Base-by-base conservation (phyloP, 164 flowering plant genomes). In the Cinnamomum micranthum region DNA sequence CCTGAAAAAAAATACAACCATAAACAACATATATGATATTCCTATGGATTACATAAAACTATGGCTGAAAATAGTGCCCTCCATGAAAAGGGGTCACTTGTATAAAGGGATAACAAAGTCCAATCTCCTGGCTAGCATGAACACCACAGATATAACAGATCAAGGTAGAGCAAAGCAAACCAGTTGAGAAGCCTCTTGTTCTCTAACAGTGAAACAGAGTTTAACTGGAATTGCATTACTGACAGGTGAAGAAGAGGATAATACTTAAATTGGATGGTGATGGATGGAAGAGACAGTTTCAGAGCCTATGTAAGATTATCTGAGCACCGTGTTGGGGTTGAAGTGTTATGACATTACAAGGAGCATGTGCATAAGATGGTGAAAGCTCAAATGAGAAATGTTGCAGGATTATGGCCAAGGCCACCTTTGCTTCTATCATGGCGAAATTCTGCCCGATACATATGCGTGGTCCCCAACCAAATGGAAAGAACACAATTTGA, bases 401-500 rank as follows among this genome's bases (percentile, higher is more conserved):
- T 50, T 79, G 81, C 50, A 79, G 71, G 63, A 79, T 71, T 63
- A 75, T 67, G 15, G 75, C 72, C 52, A 75, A 20, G 7, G 72
- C 78, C 22, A 79, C 5, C 68, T 72, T 75, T 2, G 81, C 81
- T 72, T 75, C 78, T 7, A 72, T 47, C 72, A 77, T 7, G 12
- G 72, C 76, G 50, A 77, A 72, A 51, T 51, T 59, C 70, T 77
- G 79, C 28, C 79, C 79, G 20, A 77, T 24, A 63, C 79, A 77
- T 17, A 72, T 59, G 31, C 80, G 50, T 5, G 80, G 80, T 1
- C 82, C 82, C 72, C 77, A 70, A 25, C 82, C 75, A 62, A 80
- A 80, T 33, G 82, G 79, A 19, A 73, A 28, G 64, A 73, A 79
- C 0, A 67, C 51, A 2, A 47, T 19, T 50, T 50, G 25, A 60